Base-by-base conservation (phyloP, 2,329 filamentous ascomycete genomes). In the Rutstroemia sp. region DNA sequence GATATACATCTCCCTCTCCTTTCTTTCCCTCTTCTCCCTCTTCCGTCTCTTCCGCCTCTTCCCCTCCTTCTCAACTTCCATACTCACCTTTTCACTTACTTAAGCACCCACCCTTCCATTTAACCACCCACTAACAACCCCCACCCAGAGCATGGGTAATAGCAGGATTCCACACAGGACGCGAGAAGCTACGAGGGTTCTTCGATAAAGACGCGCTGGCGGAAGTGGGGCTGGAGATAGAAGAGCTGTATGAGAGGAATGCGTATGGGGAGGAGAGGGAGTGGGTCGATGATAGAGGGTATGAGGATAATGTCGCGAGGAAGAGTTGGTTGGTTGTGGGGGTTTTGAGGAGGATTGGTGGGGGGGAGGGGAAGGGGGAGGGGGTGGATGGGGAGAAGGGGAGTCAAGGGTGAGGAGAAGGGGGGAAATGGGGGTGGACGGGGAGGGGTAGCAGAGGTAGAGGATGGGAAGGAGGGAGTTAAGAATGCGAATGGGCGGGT, bases 321-420 rank as follows among this genome's bases (percentile, higher is more conserved):
- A 90, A 89, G 73, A 78, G 82, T 61, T 90, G 87, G 86, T 72
- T 88, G n/a, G 81, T 82, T 4, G 74, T 88, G 56, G 79, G 76
- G 4, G 72, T 79, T 57, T 65, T 85, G 64, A 78, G 63, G 61
- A 67, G 59, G 55, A 61, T 44, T 8, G 39, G 54, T 17, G 21
- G 48, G 25, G 30, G 21, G 21, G 4, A 23, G 21, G 21, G 4
- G 21, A 4, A 23, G 2, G 21, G 21, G 21, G 21, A 4, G 21
- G 4, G 21, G 2, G 2, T 2, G 4, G 21, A 4, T 2, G 21
- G 4, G 21, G 21, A 4, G 21, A 27, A 40, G 46, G 34, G 48
- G 21, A 23, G 54, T 27, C 42, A 25, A 42, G 40, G 38, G 17
- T 2, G n/a, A 14, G 25, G 48, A 17, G 6, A 4, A 16, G 14